These are phyloP conservation scores for Galeopsis tetrahit DNA, from an alignment of 257 asterid genomes.

Conservation along the genomic window DNA sequence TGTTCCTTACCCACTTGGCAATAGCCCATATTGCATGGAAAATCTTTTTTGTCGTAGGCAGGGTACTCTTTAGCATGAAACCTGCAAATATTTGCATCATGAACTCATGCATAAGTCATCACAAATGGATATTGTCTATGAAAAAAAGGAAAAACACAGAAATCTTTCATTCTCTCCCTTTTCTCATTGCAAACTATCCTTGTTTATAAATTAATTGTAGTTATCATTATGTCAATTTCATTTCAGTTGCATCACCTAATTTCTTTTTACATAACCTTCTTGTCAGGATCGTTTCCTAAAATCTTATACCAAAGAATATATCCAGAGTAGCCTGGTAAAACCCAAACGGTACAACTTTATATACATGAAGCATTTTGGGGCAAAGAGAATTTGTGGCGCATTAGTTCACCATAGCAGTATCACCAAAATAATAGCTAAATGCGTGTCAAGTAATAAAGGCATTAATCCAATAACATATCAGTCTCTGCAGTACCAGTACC, in stretches of 20 bases:
- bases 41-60: slow-evolving; percentile 68
- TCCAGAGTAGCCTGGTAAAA: background rate
- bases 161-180: slow-evolving; percentile 2
- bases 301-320: slow-evolving; percentile 17
- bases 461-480: too few species aligned
- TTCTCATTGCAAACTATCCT: slow-evolving; percentile 7
- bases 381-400: background rate
- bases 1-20: slow-evolving; percentile 78
- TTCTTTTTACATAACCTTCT: slow-evolving; percentile 1
- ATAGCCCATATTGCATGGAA: slow-evolving; percentile 86
- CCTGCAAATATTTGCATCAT: slow-evolving; percentile 51
- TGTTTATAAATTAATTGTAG: background rate
- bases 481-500: background rate
- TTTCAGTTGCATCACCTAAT: slow-evolving; percentile 6
- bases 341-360: background rate
- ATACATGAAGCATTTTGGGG: background rate
- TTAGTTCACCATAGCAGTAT: slow-evolving; percentile 6
- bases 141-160: slow-evolving; percentile 2
- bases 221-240: slow-evolving; percentile 1
- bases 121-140: slow-evolving; percentile 6
- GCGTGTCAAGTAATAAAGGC: slow-evolving; percentile 2
- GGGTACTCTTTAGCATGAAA: slow-evolving; percentile 98
- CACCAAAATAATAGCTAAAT: background rate
- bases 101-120: slow-evolving; percentile 27
- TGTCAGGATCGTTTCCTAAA: slow-evolving; percentile 4